Evolutionary conservation across 208 protist species (phyloP), one percentile per base, ranked within the genome.

Genomic region (Lotmaria passim): DNA sequence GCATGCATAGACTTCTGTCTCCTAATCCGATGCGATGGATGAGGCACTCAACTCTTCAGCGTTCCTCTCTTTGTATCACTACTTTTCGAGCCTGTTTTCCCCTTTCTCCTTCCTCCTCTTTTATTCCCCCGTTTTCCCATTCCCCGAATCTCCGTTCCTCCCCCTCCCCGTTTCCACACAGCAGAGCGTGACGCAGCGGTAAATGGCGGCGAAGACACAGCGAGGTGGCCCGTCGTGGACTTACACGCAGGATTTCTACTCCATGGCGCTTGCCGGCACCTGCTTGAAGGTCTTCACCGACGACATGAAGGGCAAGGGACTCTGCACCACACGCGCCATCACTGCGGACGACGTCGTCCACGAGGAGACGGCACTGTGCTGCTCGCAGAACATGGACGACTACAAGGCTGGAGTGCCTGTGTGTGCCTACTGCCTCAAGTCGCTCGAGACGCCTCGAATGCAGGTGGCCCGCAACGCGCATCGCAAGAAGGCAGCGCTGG

Each of bases 301-400:
- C 46, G 58, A 70, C 7, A 44, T 86, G 24, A 93, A 92, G 43
- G 87, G 90, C 28, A 92, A 92, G 62, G 85, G 85, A 2, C 71
- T 93, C 33, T 85, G 88, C 34, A 57, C 83, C 5, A 56, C 41
- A 5, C 53, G 46, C 7, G 55, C 50, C 57, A 79, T 92, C 44
- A 48, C 21, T 12, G 61, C 74, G 24, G 75, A 73, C 34, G 82
- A 78, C 23, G 66, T 83, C 51, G 82, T 92, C 14, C 79, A 86
- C 43, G 69, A 84, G 66, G 90, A 95, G 72, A 85, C 63, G 21
- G 86, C 85, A n/a, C 68, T 90, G 14, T 85, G 79, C 57, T 91
- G 85, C 71, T 82, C 85, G 31, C 90, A 95, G 50, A 91, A 88
- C 57, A 73, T 93, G 73, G 90, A 86, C 68, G 83, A 92, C 63